Conservation (phyloP, 2,329 filamentous ascomycete species). For the Hypoxylon sp. region DNA sequence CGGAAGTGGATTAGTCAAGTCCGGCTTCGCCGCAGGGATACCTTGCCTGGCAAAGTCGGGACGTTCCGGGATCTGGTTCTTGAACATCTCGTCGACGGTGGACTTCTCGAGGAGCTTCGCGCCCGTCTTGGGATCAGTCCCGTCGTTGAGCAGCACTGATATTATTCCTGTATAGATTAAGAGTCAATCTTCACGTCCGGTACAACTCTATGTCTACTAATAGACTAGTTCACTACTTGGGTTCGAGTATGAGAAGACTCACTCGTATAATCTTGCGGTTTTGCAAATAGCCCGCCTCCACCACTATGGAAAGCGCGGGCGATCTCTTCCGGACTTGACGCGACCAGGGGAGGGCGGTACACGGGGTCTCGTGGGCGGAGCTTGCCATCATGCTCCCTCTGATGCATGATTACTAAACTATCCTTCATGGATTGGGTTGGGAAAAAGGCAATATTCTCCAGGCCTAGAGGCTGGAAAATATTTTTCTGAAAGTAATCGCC, state of each 20-base stretch:
- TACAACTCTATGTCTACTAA: not conserved
- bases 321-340: conserved; percentile 60
- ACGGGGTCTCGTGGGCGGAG: conserved; percentile 64
- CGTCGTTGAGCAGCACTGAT: conserved; percentile 74
- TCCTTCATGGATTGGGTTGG: conserved; percentile 67
- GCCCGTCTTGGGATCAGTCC: conserved; percentile 70
- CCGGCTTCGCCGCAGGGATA: conserved; percentile 63
- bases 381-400: conserved; percentile 62
- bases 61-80: conserved; percentile 71
- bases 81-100: conserved; percentile 75
- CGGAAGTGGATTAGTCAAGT: conserved; percentile 62
- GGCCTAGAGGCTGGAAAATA: conserved; percentile 63
- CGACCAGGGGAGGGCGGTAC: conserved; percentile 62
- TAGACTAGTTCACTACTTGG: not conserved
- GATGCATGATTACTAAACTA: conserved; percentile 71
- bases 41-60: conserved; percentile 66
- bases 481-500: conserved; percentile 65
- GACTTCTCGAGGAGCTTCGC: conserved; percentile 66
- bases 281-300: conserved; percentile 73
- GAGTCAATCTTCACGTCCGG: not conserved
- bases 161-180: conserved; percentile 65
- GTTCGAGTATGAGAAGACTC: conserved; percentile 46
- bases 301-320: conserved; percentile 68
- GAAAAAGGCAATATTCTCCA: conserved; percentile 69
- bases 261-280: conserved; percentile 73